Evolutionary conservation across 345 rosid genomes (phyloP).

Genomic region (Hibiscus tridactylites): DNA sequence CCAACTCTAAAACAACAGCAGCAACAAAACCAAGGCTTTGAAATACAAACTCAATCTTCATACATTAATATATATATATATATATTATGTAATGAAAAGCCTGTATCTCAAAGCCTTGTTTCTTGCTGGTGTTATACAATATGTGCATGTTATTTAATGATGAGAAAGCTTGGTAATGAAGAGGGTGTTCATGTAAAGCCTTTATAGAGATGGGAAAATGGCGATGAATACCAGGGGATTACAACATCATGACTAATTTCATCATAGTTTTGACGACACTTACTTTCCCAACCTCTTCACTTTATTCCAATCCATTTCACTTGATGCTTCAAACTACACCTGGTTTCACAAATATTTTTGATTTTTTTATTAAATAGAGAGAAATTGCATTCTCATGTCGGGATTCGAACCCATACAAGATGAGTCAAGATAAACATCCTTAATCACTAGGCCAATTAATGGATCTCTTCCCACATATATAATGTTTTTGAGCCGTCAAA

Average conservation of each 20-base stretch:
- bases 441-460: no score
- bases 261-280: background rate
- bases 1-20: background rate
- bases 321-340: background rate
- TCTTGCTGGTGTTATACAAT: background rate
- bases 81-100: background rate
- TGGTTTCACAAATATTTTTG: background rate
- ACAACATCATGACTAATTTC: slow-evolving; percentile 1
- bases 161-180: background rate
- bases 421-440: no score
- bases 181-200: background rate
- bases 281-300: background rate
- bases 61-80: background rate
- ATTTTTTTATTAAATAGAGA: no score
- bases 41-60: background rate
- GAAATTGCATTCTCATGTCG: no score
- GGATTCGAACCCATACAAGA: no score
- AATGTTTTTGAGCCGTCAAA: no score
- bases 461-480: no score
- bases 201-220: background rate
- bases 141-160: background rate
- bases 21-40: background rate
- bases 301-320: background rate
- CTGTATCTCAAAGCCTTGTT: background rate
- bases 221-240: background rate